Percentiles rank a stretch among this genome's conserved stretches.
These are phyloP conservation scores for Lachancea cidri DNA, from an alignment of 805 yeast species.

Conservation along the genomic window DNA sequence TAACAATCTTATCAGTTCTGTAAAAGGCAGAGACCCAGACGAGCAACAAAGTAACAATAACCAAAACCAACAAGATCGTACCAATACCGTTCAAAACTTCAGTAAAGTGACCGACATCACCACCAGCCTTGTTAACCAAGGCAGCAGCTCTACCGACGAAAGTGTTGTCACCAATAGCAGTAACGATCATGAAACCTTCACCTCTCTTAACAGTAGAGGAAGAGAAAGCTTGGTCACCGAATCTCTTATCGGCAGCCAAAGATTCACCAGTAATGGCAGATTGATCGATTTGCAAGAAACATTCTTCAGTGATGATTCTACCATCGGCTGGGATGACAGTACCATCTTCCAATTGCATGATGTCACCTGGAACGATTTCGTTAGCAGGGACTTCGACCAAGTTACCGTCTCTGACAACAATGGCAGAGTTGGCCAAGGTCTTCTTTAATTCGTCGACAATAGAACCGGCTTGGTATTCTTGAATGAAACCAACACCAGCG, in stretches of 20 bases:
- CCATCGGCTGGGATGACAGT: slow-evolving; percentile 91
- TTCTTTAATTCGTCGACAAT: slow-evolving; percentile 95
- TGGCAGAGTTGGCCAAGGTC: slow-evolving; percentile 87
- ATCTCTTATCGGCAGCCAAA: slow-evolving; percentile 86
- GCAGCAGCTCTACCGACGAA: slow-evolving; percentile 98
- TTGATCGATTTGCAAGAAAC: slow-evolving; percentile 88
- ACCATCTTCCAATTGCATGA: slow-evolving; percentile 89
- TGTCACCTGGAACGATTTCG: slow-evolving; percentile 94
- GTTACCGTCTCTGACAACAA: slow-evolving; percentile 77
- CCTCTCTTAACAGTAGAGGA: slow-evolving; percentile 95
- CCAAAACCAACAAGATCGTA: slow-evolving; percentile 83
- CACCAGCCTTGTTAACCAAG: slow-evolving; percentile 88
- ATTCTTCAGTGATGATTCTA: slow-evolving; percentile 78
- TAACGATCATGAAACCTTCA: slow-evolving; percentile 89
- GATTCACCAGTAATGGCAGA: slow-evolving; percentile 98
- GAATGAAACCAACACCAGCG: slow-evolving; percentile 93
- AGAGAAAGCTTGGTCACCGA: slow-evolving; percentile 83
- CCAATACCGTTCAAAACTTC: slow-evolving; percentile 98
- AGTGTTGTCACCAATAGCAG: slow-evolving; percentile 93
- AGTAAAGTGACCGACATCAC: slow-evolving; percentile 93
- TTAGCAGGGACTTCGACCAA: slow-evolving; percentile 70
- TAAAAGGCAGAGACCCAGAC: slow-evolving; percentile 95
- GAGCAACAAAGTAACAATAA: slow-evolving; percentile 76
- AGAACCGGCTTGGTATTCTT: slow-evolving; percentile 97
- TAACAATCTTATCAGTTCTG: slow-evolving; percentile 82